Evolutionary conservation across 192 early-diverging fungal genomes (phyloP), one percentile per base, ranked within the genome.

Genomic region (Chytriomyces confervae): DNA sequence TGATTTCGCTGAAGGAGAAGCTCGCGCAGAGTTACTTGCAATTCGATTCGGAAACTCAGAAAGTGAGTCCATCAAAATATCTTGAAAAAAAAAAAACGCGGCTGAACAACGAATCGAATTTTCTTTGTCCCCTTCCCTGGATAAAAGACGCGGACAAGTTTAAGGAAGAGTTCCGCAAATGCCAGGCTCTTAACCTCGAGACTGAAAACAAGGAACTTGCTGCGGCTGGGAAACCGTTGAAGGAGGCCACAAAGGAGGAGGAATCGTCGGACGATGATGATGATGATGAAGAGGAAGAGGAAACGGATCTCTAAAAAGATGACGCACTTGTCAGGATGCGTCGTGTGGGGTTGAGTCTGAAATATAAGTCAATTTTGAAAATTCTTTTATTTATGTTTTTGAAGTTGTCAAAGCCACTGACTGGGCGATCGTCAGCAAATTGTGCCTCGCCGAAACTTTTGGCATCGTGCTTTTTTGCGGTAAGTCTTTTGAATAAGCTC

Each of bases 21-120:
- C 89, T n/a, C 84, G 89, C 65, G 87, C 89, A 53, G 94, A 98
- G 86, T 86, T 94, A 23, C 89, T 99, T 53, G 97, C 97, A 50
- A 96, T 98, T 76, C 93, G 97, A 72, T 97, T 99, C 73, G 95
- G 92, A 79, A 98, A 97, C 91, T 84, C 92, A 57, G 97, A 99
- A 50, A 97, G 87, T 89, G 73, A 62, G 85, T 86, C 5, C 20
- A 46, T 20, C 57, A 18, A 9, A 3, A 62, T 78, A 9, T n/a
- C 5, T 61, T 53, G 20, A n/a, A 20, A 47, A 5, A 66, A 5
- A 66, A 13, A 0, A 27, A 13, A 36, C 36, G 36, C 36, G 36
- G 13, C 47, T 18, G 64, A 49, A 49, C 36, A 44, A 6, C 4
- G 5, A 16, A 43, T 20, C 29, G n/a, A 36, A 36, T 36, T 36